Evolutionary conservation across 2,329 filamentous ascomycete species (phyloP), one percentile per base, ranked within the genome.

Genomic region (Aspergillus quadrilineatus): DNA sequence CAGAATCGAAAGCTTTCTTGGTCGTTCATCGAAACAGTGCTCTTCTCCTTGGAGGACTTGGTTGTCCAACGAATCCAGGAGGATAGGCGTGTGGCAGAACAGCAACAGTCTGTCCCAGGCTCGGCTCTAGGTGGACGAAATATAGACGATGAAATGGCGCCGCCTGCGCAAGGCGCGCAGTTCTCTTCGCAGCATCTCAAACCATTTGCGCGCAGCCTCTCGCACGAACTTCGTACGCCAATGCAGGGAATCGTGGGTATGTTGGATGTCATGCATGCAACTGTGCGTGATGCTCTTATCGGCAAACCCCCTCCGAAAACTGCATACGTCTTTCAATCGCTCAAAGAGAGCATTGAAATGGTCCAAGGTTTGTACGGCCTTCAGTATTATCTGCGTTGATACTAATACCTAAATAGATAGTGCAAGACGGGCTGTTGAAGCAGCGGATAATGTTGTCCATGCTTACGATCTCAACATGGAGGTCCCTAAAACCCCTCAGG

Each of bases 181-280:
- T 79, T 74, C 47, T 67, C 80, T 5, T 79, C 84, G 2, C 86
- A 89, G 59, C 87, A 85, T 2, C 75, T 90, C 15, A 87, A 88
- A 65, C 86, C 87, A 0, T 89, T 88, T 67, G 87, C 87, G n/a
- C 81, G 86, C 60, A 89, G 85, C 65, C 73, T 90, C 32, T 90
- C 87, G 0, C 87, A 90, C 63, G 87, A 90, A 67, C 71, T 90
- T 46, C 79, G 87, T 59, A 90, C 87, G 3, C 87, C 87, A 1
- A 89, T 90, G 86, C 87, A 90, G 70, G 87, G 87, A 42, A 85
- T 90, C 6, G 86, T 90, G 12, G 87, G 87, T 6, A 89, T 89
- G 87, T 74, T 90, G 43, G 87, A 90, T 72, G 85, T 90, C 58
- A 89, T 90, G 85, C 85, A 89, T 72, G 85, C 86, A 3, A 89